A percentile compares a stretch with the other conserved stretches of the same genome.
These are phyloP conservation scores for Alternaria postmessia DNA, from an alignment of 2,329 filamentous ascomycete genomes.

Conservation along the genomic window DNA sequence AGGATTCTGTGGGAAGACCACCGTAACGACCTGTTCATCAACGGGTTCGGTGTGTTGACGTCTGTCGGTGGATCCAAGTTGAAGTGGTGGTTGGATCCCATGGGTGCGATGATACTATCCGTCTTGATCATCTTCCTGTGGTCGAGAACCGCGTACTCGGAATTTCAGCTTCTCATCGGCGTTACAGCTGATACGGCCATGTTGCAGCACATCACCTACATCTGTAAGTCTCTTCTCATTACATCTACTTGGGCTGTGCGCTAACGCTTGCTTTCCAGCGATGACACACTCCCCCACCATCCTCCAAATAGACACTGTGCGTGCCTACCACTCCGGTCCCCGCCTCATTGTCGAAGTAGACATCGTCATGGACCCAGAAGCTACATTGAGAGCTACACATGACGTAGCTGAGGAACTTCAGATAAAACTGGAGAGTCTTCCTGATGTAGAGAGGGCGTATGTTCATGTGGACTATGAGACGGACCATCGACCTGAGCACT, in stretches of 20 bases:
- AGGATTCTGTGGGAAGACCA: conserved; percentile 96
- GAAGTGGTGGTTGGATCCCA: conserved; percentile 92
- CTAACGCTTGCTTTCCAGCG: conserved; percentile 48
- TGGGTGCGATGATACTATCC: conserved; percentile 86
- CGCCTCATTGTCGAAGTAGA: conserved; percentile 95
- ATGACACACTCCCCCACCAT: conserved; percentile 87
- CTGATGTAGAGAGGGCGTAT: conserved; percentile 91
- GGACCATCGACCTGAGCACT: conserved; percentile 89
- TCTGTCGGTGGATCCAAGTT: conserved; percentile 91
- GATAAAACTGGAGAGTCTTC: conserved; percentile 89
- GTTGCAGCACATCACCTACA: conserved; percentile 94
- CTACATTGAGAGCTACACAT: conserved; percentile 79
- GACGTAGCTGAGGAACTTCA: conserved; percentile 94
- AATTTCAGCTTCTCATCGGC: conserved; percentile 91
- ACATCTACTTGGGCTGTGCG: not conserved
- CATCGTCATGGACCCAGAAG: conserved; percentile 85
- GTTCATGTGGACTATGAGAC: conserved; percentile 99
- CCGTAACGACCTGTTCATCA: conserved; percentile 96
- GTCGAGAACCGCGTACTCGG: conserved; percentile 83
- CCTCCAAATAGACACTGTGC: conserved; percentile 89
- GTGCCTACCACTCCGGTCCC: conserved; percentile 89
- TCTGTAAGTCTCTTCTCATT: conserved; percentile 63
- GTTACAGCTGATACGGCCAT: conserved; percentile 84
- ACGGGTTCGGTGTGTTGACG: conserved; percentile 89
- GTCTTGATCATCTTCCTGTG: conserved; percentile 80